A percentile compares a stretch with the other conserved stretches of the same genome.
phyloP scores from a whole-genome alignment of 495 filamentous ascomycete species.

The Aspergillus coremiiformis region DNA sequence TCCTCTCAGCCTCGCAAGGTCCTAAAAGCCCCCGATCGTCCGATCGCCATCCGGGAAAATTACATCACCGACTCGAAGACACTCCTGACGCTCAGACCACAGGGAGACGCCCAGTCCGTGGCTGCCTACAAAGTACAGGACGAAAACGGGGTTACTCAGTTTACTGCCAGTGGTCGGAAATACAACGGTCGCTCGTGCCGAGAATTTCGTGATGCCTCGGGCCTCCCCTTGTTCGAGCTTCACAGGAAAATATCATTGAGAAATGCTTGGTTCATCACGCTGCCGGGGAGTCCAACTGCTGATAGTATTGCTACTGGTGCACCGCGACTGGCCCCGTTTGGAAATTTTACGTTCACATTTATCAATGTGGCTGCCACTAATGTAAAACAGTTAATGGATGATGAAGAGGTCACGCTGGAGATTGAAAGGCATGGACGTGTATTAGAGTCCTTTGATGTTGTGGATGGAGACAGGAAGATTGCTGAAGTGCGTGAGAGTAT shows the following conservation, averaged over 20 bases:
- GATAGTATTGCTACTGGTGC: not conserved
- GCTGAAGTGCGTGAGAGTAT: slow-evolving; percentile 18
- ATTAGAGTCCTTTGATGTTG: slow-evolving; percentile 15
- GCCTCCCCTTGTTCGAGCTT: slow-evolving; percentile 17
- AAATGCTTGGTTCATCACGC: not conserved
- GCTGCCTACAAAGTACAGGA: slow-evolving; percentile 8
- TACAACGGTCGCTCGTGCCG: slow-evolving; percentile 18
- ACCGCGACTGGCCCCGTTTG: not conserved
- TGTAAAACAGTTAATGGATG: not conserved
- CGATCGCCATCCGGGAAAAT: slow-evolving; percentile 12
- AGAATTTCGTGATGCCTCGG: slow-evolving; percentile 23
- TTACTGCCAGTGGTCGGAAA: slow-evolving; percentile 5
- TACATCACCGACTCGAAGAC: slow-evolving; percentile 10
- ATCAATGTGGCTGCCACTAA: not conserved
- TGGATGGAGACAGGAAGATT: slow-evolving; percentile 19
- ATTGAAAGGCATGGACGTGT: slow-evolving; percentile 12
- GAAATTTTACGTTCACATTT: slow-evolving; percentile 2
- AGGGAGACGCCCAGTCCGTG: slow-evolving; percentile 6
- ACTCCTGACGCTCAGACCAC: slow-evolving; percentile 5
- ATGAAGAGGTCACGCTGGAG: not conserved
- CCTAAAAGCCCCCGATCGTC: slow-evolving; percentile 12
- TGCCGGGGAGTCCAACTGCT: not conserved
- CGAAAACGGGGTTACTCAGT: not conserved
- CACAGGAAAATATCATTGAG: not conserved
- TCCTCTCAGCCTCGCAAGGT: slow-evolving; percentile 8